A percentile compares a stretch with the other conserved stretches of the same genome.
Evolutionary conservation across 495 filamentous ascomycete species (phyloP).

Genomic region (Penicillium antarcticum): DNA sequence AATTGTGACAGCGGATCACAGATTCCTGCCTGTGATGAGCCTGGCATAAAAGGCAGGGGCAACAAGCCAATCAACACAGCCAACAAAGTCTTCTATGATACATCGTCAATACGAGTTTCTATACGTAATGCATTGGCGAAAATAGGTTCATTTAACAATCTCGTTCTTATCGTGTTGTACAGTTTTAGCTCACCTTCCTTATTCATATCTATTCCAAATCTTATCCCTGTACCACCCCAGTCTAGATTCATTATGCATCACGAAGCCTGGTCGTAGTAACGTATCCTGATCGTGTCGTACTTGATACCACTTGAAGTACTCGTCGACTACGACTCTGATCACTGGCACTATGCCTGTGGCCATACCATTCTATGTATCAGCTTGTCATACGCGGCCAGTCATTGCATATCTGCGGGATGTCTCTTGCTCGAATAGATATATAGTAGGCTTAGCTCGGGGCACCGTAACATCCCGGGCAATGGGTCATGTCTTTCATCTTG

Average conservation of each 20-base stretch:
- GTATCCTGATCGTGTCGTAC: not conserved
- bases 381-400: not conserved
- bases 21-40: constrained; percentile 6
- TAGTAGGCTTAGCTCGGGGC: not conserved
- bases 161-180: not conserved
- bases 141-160: not conserved
- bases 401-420: not conserved
- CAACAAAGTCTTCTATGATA: not conserved
- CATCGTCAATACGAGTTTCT: not conserved
- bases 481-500: not conserved
- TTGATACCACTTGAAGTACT: not conserved
- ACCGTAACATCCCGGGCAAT: not conserved
- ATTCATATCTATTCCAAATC: not conserved
- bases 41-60: not conserved
- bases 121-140: too few species aligned
- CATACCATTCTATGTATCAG: not conserved
- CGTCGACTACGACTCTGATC: not conserved
- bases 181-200: not conserved
- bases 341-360: not conserved
- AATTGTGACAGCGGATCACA: constrained; percentile 16
- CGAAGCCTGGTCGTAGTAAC: not conserved
- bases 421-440: not conserved
- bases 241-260: too few species aligned
- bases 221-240: too few species aligned
- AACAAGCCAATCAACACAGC: constrained; percentile 8